Conservation (phyloP, 495 filamentous ascomycete species). For the Collariella sp. region DNA sequence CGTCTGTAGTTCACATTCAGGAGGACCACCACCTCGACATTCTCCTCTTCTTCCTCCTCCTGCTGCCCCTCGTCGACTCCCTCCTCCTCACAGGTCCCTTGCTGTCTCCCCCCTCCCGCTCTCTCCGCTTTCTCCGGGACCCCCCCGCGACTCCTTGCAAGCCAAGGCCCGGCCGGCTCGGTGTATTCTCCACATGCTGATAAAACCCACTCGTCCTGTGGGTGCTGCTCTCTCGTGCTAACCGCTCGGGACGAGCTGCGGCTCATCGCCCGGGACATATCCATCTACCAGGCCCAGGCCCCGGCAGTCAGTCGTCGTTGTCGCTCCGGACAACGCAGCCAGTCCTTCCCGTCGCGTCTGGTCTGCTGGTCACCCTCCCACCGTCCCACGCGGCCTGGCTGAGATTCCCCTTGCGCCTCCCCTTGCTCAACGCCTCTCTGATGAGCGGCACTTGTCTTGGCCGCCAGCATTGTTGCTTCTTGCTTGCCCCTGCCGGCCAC, state of each 20-base stretch:
- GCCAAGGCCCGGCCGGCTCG: slow-evolving; percentile 6
- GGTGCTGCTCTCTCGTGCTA: slow-evolving; percentile 9
- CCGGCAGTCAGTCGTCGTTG: slow-evolving; percentile 12
- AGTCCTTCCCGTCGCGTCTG: not conserved
- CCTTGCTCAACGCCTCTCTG: not conserved
- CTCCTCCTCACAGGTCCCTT: not conserved
- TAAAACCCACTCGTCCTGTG: slow-evolving; percentile 10
- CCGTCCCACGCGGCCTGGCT: not conserved
- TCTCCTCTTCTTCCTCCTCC: not conserved
- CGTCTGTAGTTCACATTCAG: not conserved
- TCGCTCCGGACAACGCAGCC: slow-evolving; percentile 15
- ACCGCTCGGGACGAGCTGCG: not conserved
- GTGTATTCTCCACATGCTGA: slow-evolving; percentile 11
- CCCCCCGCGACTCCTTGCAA: not conserved
- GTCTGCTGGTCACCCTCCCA: not conserved
- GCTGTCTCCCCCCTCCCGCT: not conserved
- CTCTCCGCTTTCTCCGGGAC: not conserved
- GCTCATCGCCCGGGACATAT: not conserved
- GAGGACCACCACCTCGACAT: not conserved
- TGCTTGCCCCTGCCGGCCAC: not conserved
- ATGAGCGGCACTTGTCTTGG: slow-evolving; percentile 2
- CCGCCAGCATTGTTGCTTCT: not conserved
- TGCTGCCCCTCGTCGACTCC: not conserved
- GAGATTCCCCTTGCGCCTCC: not conserved
- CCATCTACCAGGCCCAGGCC: slow-evolving; percentile 2